Conservation (phyloP, 176 grass and related monocot species). For the Triticum aestivum region DNA sequence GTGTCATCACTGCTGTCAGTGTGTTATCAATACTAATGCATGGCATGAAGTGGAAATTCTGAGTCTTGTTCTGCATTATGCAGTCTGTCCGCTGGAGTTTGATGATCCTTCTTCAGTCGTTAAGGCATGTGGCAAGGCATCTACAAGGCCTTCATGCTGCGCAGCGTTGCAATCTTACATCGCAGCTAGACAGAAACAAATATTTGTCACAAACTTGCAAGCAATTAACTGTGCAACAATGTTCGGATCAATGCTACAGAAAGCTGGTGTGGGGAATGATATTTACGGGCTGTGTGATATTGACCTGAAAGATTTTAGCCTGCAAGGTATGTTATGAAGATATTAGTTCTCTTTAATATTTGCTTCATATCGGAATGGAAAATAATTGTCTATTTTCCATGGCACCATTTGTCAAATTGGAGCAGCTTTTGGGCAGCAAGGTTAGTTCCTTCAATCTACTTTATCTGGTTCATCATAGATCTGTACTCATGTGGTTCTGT, state of each 20-base stretch:
- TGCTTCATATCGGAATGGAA: slow-evolving; percentile 26
- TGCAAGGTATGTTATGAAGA: slow-evolving; percentile 67
- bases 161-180: slow-evolving; percentile 69
- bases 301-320: slow-evolving; percentile 97
- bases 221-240: slow-evolving; percentile 97
- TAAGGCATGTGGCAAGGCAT: slow-evolving; percentile 70
- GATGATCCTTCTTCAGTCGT: slow-evolving; percentile 70
- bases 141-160: slow-evolving; percentile 63
- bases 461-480: slow-evolving; percentile 21
- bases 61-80: slow-evolving; percentile 30
- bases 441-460: slow-evolving; percentile 44
- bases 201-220: slow-evolving; percentile 96
- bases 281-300: slow-evolving; percentile 80
- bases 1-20: not conserved
- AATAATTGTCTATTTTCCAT: slow-evolving; percentile 44
- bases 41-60: slow-evolving; percentile 3
- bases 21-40: slow-evolving; percentile 24
- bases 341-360: slow-evolving; percentile 19
- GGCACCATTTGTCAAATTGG: slow-evolving; percentile 19
- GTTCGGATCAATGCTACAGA: slow-evolving; percentile 94
- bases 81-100: slow-evolving; percentile 93
- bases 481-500: not conserved
- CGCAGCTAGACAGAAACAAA: slow-evolving; percentile 81
- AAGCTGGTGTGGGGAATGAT: slow-evolving; percentile 70
- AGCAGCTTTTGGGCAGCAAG: slow-evolving; percentile 95